These are phyloP conservation scores for Rossbeevera mucosa DNA, from an alignment of 768 basidiomycete genomes.

Conservation along the genomic window DNA sequence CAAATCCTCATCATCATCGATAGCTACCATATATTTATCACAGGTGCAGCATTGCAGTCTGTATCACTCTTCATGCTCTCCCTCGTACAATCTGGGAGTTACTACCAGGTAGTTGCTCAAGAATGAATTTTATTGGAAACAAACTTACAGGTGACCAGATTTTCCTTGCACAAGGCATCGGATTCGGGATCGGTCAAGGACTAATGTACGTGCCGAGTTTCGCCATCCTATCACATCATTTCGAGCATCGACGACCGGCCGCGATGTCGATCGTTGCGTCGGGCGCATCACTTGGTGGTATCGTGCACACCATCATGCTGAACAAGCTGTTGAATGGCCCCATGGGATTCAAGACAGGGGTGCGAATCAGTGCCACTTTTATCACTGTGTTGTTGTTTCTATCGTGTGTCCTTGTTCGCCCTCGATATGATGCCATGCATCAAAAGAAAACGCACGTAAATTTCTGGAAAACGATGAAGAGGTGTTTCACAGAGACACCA, in stretches of 20 bases:
- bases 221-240: conserved; percentile 43
- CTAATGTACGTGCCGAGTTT: conserved; percentile 42
- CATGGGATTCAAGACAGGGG: conserved; percentile 42
- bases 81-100: conserved; percentile 30
- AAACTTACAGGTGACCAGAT: conserved; percentile 23
- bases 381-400: conserved; percentile 34
- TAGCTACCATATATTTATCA: conserved; percentile 9
- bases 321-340: conserved; percentile 41
- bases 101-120: conserved; percentile 30
- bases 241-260: conserved; percentile 36
- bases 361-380: conserved; percentile 38
- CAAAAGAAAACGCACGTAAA: not conserved
- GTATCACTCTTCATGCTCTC: conserved; percentile 38
- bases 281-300: conserved; percentile 51
- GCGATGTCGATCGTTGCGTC: conserved; percentile 45
- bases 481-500: conserved; percentile 22
- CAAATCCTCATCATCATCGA: not conserved
- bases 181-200: conserved; percentile 39
- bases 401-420: conserved; percentile 35
- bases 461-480: conserved; percentile 17
- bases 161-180: conserved; percentile 43
- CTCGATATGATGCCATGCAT: conserved; percentile 23
- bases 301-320: conserved; percentile 57
- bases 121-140: not conserved
- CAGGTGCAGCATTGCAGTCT: conserved; percentile 25